Evolutionary conservation across 1,284 basidiomycete genomes (phyloP).

Genomic region (Irpex sp.): DNA sequence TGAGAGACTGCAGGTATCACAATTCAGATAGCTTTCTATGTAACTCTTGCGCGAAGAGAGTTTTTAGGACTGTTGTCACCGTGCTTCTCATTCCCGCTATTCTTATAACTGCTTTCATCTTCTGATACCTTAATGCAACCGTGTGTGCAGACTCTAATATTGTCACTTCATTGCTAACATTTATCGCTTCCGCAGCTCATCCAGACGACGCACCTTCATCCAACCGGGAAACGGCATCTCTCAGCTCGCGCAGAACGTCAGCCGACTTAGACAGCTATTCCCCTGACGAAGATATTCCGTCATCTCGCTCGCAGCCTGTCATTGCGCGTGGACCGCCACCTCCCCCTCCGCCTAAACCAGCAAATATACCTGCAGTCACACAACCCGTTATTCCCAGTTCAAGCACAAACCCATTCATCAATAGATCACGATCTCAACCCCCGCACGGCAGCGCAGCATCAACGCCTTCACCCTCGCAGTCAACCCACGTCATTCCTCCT

Average conservation of each 20-base stretch:
- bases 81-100: neutral
- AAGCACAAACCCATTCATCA: constrained; percentile 34
- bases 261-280: neutral
- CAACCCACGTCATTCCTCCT: constrained; percentile 19
- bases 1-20: neutral
- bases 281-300: neutral
- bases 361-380: neutral
- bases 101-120: neutral
- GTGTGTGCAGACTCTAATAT: neutral
- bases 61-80: neutral
- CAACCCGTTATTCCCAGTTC: constrained; percentile 20
- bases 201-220: constrained; percentile 18
- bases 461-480: neutral
- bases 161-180: neutral
- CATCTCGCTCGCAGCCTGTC: neutral
- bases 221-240: neutral
- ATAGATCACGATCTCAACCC: constrained; percentile 22
- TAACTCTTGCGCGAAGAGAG: neutral
- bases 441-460: constrained; percentile 2
- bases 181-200: constrained; percentile 15
- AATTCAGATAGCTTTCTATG: neutral
- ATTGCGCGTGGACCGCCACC: constrained; percentile 2
- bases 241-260: constrained; percentile 9
- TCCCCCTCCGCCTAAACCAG: constrained; percentile 1
- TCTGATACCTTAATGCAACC: neutral